A percentile compares a stretch with the other conserved stretches of the same genome.
These are phyloP conservation scores for Whalleya microplaca DNA, from an alignment of 2,329 filamentous ascomycete genomes.

Conservation along the genomic window DNA sequence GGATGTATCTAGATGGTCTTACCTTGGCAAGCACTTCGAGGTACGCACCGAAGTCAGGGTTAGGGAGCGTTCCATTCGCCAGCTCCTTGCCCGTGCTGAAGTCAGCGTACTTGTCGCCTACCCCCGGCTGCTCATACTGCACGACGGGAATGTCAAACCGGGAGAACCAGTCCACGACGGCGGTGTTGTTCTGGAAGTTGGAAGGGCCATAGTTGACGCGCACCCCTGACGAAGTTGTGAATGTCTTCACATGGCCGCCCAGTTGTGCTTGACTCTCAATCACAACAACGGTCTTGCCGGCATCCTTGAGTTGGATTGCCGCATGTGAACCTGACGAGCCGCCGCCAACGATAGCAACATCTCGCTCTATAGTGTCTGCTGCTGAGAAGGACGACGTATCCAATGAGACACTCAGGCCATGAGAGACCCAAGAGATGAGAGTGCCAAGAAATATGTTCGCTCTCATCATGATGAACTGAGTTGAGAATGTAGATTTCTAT, in stretches of 20 bases:
- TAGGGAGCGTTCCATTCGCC: constrained; percentile 2
- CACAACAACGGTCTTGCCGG: constrained; percentile 41
- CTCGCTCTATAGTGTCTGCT: constrained; percentile 12
- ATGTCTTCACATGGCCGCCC: constrained; percentile 49
- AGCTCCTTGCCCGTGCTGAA: constrained; percentile 5
- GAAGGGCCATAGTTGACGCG: constrained; percentile 6
- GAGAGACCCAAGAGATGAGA: not conserved
- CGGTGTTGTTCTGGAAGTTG: constrained; percentile 1
- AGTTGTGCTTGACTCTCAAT: constrained; percentile 43
- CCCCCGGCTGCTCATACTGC: not conserved
- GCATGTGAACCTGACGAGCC: constrained; percentile 46
- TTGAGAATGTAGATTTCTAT: not conserved
- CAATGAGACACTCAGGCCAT: not conserved
- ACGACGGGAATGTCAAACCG: constrained; percentile 1
- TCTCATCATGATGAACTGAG: constrained; percentile 1
- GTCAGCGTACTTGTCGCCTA: constrained; percentile 5
- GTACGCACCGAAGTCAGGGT: constrained; percentile 2
- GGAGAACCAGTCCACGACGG: constrained; percentile 13
- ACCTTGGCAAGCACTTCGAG: not conserved
- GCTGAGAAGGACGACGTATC: not conserved
- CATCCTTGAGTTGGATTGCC: constrained; percentile 43
- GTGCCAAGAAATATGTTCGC: constrained; percentile 2
- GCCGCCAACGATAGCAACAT: constrained; percentile 44
- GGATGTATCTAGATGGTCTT: not conserved
- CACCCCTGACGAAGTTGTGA: constrained; percentile 21